phyloP scores from a whole-genome alignment of 1,284 basidiomycete species.

The Thecaphora thlaspeos region DNA sequence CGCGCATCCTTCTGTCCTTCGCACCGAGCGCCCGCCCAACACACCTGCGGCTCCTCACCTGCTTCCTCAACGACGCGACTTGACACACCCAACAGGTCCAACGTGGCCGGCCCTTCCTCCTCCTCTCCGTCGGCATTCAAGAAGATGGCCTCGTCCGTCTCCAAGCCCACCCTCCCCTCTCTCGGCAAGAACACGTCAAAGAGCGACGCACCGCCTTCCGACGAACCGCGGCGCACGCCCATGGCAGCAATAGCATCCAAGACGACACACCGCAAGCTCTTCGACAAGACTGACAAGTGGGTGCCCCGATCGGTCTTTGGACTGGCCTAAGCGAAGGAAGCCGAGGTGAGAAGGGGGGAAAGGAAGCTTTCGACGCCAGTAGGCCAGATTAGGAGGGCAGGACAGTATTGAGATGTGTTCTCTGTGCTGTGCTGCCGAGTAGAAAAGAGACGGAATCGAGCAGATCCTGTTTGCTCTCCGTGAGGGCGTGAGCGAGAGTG shows the following conservation, averaged over 20 bases:
- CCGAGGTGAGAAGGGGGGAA: neutral
- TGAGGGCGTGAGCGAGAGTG: no score
- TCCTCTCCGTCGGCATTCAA: neutral
- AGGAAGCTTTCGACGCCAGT: neutral
- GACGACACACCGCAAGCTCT: conserved; percentile 11
- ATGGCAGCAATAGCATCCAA: no score
- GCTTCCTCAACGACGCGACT: conserved; percentile 10
- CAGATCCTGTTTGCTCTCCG: no score
- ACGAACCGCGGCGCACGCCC: no score
- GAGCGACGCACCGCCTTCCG: no score
- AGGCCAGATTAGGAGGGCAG: no score
- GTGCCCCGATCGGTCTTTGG: conserved; percentile 47
- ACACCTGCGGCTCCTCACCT: conserved; percentile 29
- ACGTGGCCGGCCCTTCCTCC: no score
- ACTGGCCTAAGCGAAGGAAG: conserved; percentile 14
- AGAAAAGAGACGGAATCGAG: no score
- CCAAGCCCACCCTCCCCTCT: neutral
- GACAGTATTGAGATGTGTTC: no score
- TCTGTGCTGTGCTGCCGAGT: no score
- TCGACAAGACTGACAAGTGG: conserved; percentile 49
- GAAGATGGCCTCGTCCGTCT: neutral
- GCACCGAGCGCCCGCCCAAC: conserved; percentile 45
- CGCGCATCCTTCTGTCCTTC: conserved; percentile 39
- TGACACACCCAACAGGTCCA: no score
- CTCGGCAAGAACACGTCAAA: no score